These are phyloP conservation scores for Sphenostylis stenocarpa DNA, from an alignment of 306 rosid species.

Conservation along the genomic window DNA sequence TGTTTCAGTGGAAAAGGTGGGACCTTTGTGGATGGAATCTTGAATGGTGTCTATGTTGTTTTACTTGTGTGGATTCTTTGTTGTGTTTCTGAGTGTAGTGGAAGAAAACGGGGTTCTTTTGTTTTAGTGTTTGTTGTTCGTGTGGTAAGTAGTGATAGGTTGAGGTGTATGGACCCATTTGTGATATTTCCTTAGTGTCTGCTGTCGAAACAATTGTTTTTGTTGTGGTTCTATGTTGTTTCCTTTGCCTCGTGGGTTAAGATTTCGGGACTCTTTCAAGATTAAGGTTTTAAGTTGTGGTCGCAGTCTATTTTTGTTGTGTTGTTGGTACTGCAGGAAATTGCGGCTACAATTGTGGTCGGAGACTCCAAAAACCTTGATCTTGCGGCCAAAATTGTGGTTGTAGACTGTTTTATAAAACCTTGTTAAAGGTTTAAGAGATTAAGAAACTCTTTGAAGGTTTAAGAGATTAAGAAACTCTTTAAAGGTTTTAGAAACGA, in stretches of 20 bases:
- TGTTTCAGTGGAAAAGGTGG: not conserved
- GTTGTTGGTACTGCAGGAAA: not conserved
- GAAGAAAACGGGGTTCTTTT: not conserved
- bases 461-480: not conserved
- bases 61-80: conserved; percentile 10
- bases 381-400: not conserved
- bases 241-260: not conserved
- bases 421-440: not conserved
- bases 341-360: not conserved
- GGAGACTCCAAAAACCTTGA: not conserved
- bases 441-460: not conserved
- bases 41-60: not conserved
- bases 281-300: not conserved
- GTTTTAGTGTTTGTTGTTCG: not conserved
- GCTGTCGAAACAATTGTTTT: not conserved
- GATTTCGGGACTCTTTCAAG: not conserved
- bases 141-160: not conserved
- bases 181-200: not conserved
- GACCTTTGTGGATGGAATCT: not conserved
- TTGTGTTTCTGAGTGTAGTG: too few relatives aligned
- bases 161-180: conserved; percentile 7
- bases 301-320: not conserved
- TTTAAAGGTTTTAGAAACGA: not conserved
- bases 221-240: not conserved
- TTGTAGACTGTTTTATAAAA: not conserved